These are phyloP conservation scores for Globisporangium emineosum DNA, from an alignment of 352 stramenopile species.

Conservation along the genomic window DNA sequence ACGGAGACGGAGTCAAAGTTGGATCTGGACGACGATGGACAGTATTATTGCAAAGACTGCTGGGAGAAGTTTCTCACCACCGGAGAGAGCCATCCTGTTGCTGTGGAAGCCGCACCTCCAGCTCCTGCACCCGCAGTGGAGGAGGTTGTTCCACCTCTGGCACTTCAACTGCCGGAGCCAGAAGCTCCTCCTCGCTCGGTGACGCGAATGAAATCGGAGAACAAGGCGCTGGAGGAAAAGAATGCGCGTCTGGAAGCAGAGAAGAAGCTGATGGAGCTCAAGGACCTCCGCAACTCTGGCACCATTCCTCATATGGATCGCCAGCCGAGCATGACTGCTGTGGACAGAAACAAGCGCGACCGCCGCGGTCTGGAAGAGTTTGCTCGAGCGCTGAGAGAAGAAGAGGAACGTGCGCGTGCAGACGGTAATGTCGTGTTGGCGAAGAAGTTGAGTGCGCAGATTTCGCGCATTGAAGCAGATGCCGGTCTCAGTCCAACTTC, in stretches of 20 bases:
- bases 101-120: slow-evolving; percentile 7
- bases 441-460: slow-evolving; percentile 79
- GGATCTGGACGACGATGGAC: slow-evolving; percentile 75
- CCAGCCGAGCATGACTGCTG: slow-evolving; percentile 42
- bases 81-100: slow-evolving; percentile 21
- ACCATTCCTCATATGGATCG: slow-evolving; percentile 58
- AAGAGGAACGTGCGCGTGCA: slow-evolving; percentile 75
- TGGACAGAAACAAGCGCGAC: slow-evolving; percentile 65
- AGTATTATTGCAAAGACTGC: slow-evolving; percentile 88
- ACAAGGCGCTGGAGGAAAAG: slow-evolving; percentile 67
- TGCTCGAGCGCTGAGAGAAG: slow-evolving; percentile 69
- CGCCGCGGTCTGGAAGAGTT: slow-evolving; percentile 76
- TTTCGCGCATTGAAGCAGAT: slow-evolving; percentile 67
- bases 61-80: slow-evolving; percentile 82
- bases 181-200: slow-evolving; percentile 31
- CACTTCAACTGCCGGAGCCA: slow-evolving; percentile 20
- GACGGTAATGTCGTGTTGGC: slow-evolving; percentile 73
- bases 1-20: slow-evolving; percentile 76
- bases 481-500: slow-evolving; percentile 19
- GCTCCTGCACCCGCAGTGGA: slow-evolving; percentile 17
- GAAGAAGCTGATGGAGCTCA: slow-evolving; percentile 78
- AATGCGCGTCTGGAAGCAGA: slow-evolving; percentile 77
- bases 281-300: slow-evolving; percentile 65
- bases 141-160: slow-evolving; percentile 9
- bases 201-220: slow-evolving; percentile 36